Evolutionary conservation across 129 eudicot species (phyloP).

Genomic region (Flaveria linearis): DNA sequence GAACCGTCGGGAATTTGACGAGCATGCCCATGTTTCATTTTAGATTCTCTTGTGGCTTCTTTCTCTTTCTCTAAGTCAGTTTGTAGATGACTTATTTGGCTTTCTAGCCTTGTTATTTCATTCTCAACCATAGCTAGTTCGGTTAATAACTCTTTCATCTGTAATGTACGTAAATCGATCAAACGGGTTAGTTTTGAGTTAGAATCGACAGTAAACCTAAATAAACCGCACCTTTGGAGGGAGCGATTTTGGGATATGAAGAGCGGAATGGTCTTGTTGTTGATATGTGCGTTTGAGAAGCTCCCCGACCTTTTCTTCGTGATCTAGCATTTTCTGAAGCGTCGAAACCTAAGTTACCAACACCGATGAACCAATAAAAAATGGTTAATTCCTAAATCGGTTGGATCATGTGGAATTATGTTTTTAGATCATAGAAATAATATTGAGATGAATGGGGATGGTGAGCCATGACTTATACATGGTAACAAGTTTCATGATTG

Average conservation of each 20-base stretch:
- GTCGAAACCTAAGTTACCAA: constrained; percentile 52
- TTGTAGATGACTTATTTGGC: constrained; percentile 73
- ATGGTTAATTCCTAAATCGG: background rate
- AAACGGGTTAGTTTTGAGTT: background rate
- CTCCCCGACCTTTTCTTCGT: constrained; percentile 71
- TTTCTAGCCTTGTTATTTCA: constrained; percentile 76
- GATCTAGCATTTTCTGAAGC: constrained; percentile 75
- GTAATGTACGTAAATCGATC: background rate
- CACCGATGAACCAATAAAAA: background rate
- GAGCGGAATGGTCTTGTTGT: constrained; percentile 46
- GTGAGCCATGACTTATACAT: constrained; percentile 27
- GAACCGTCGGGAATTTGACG: constrained; percentile 33
- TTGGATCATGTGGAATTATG: background rate
- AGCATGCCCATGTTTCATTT: constrained; percentile 31
- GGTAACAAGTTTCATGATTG: constrained; percentile 15
- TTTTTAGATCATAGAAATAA: background rate
- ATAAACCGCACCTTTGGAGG: constrained; percentile 65
- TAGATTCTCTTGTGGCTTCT: constrained; percentile 48
- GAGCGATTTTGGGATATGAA: constrained; percentile 62
- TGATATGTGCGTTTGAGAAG: constrained; percentile 52
- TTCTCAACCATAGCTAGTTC: constrained; percentile 83
- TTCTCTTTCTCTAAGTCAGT: constrained; percentile 52
- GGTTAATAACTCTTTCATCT: constrained; percentile 75
- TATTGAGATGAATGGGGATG: constrained; percentile 34
- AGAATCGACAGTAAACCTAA: background rate